Evolutionary conservation across 148 eudicot species (phyloP).

Genomic region (Fallopia convolvulus): DNA sequence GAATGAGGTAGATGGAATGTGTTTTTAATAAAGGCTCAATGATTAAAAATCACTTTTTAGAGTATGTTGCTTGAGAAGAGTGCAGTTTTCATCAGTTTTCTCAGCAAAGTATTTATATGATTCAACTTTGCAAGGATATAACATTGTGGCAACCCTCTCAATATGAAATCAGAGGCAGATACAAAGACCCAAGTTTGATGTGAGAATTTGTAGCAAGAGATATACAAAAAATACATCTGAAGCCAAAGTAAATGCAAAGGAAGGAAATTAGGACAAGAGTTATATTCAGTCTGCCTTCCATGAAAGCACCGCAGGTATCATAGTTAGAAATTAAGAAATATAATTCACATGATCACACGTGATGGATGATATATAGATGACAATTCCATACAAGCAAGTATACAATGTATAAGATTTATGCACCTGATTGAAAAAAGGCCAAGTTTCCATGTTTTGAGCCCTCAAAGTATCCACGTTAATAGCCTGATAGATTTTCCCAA

Average conservation of each 20-base stretch:
- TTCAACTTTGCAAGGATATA: neutral
- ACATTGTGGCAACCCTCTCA: neutral
- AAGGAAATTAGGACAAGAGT: neutral
- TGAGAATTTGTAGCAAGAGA: neutral
- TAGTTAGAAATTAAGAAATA: neutral
- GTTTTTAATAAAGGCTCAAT: neutral
- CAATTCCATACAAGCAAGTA: neutral
- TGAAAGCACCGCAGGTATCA: neutral
- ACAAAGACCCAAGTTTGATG: neutral
- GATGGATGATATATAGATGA: neutral
- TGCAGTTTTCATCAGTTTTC: neutral
- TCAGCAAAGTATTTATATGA: neutral
- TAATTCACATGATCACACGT: neutral
- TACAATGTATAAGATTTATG: neutral
- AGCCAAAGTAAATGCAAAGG: neutral
- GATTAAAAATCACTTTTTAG: neutral
- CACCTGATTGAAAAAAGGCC: conserved; percentile 90
- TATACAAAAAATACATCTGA: neutral
- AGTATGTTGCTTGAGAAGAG: neutral
- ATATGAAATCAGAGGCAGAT: neutral
- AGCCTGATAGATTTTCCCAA: conserved; percentile 59
- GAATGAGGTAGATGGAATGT: neutral
- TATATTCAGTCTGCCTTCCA: neutral
- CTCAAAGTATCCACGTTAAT: conserved; percentile 72
- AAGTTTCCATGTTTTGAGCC: conserved; percentile 82